phyloP scores from a whole-genome alignment of 202 grass and related monocot genomes.

The Panicum hallii region DNA sequence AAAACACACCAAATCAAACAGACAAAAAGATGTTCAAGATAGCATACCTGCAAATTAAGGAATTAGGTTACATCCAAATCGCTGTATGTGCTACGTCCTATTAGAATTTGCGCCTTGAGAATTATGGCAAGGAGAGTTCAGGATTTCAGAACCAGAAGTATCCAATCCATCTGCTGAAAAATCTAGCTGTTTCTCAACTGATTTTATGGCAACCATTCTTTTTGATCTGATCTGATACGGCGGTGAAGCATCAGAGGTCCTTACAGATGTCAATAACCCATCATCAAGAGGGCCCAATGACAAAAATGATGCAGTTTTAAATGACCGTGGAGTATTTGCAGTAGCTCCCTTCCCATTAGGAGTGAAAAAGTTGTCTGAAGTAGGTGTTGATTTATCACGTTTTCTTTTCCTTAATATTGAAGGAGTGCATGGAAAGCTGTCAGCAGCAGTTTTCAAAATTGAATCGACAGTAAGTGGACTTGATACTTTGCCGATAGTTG shows the following conservation, averaged over 20 bases:
- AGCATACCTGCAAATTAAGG: constrained; percentile 49
- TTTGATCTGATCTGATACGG: constrained; percentile 78
- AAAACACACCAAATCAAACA: not conserved
- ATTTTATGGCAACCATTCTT: constrained; percentile 67
- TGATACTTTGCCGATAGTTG: constrained; percentile 33
- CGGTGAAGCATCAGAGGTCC: constrained; percentile 75
- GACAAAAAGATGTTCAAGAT: not conserved
- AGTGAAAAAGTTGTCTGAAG: constrained; percentile 53
- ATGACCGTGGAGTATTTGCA: constrained; percentile 42
- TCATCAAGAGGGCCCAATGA: constrained; percentile 62
- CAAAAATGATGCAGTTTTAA: constrained; percentile 56
- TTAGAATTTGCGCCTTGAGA: constrained; percentile 49
- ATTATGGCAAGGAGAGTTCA: constrained; percentile 50
- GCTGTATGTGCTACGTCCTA: constrained; percentile 37
- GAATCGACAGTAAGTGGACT: constrained; percentile 65
- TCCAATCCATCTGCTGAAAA: constrained; percentile 67
- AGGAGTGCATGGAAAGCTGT: constrained; percentile 77
- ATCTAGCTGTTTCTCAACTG: constrained; percentile 89
- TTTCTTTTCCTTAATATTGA: constrained; percentile 88
- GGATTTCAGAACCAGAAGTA: constrained; percentile 57
- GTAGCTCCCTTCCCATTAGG: constrained; percentile 29
- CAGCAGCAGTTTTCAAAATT: constrained; percentile 82
- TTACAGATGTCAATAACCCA: constrained; percentile 41
- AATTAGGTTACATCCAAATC: constrained; percentile 57
- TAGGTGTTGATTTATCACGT: constrained; percentile 58